These are phyloP conservation scores for Colletotrichum noveboracense DNA, from an alignment of 2,329 filamentous ascomycete species.

Conservation along the genomic window DNA sequence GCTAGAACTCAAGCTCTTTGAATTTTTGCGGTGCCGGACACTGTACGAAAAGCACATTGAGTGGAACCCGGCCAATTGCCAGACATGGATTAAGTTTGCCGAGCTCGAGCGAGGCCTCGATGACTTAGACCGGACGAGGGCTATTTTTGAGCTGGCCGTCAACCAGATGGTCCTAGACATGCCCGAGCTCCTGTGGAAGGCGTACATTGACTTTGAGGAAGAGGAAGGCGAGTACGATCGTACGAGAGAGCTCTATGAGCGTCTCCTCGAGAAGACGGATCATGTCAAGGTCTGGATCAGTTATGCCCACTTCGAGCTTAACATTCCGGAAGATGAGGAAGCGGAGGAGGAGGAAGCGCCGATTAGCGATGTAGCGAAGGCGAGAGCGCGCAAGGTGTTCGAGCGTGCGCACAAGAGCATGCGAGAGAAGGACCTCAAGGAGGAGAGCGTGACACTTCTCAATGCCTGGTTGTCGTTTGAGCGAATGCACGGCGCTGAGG, in stretches of 20 bases:
- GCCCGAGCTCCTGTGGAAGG: conserved; percentile 97
- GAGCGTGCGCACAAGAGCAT: conserved; percentile 84
- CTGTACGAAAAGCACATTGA: conserved; percentile 94
- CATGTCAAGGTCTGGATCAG: conserved; percentile 99
- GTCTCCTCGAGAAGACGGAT: conserved; percentile 90
- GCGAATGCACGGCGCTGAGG: conserved; percentile 76
- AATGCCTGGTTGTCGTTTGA: conserved; percentile 95
- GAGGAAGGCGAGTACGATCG: conserved; percentile 90
- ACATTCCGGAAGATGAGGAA: conserved; percentile 78
- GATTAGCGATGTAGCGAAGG: conserved; percentile 84
- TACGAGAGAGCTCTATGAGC: conserved; percentile 84
- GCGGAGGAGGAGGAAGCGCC: conserved; percentile 67
- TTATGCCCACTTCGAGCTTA: conserved; percentile 98
- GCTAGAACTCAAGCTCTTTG: conserved; percentile 90
- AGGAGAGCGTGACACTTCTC: conserved; percentile 90
- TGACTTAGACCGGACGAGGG: conserved; percentile 84
- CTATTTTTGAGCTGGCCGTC: conserved; percentile 91
- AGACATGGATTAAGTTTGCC: conserved; percentile 96
- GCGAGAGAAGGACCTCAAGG: conserved; percentile 89
- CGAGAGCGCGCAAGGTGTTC: conserved; percentile 82
- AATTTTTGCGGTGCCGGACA: conserved; percentile 89
- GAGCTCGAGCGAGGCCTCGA: conserved; percentile 91
- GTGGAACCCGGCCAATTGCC: conserved; percentile 88
- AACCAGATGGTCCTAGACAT: conserved; percentile 87
- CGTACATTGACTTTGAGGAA: conserved; percentile 98